Percentiles rank a stretch among this genome's conserved stretches.
Conservation (phyloP, 371 early-diverging fungal genomes). For the Mortierella sp. region DNA sequence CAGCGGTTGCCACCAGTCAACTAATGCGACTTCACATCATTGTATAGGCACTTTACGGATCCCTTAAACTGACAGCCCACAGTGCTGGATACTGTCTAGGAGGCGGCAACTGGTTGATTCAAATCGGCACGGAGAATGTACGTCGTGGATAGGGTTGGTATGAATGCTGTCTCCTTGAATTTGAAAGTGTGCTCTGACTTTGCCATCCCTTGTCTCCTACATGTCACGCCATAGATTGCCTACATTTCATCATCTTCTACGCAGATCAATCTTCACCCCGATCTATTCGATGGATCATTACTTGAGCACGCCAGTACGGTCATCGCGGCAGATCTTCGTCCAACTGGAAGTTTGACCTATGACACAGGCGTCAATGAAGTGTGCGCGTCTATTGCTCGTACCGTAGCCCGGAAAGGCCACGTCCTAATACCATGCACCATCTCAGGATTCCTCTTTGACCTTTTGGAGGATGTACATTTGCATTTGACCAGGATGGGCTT, state of each 20-base stretch:
- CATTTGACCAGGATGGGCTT: constrained; percentile 65
- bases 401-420: constrained; percentile 73
- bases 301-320: constrained; percentile 69
- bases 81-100: constrained; percentile 54
- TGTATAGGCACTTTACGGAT: constrained; percentile 42
- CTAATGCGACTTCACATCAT: constrained; percentile 1
- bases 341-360: constrained; percentile 34
- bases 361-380: constrained; percentile 47
- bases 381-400: constrained; percentile 53
- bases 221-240: constrained; percentile 60
- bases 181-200: too few species aligned
- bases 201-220: too few species aligned
- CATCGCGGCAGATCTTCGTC: constrained; percentile 58
- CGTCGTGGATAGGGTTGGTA: too few species aligned
- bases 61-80: constrained; percentile 38
- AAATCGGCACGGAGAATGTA: constrained; percentile 51
- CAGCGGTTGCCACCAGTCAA: neutral
- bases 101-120: constrained; percentile 50
- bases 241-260: constrained; percentile 76
- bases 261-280: constrained; percentile 71
- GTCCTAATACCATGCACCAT: constrained; percentile 77
- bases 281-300: constrained; percentile 69
- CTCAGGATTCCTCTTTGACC: constrained; percentile 79
- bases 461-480: constrained; percentile 69
- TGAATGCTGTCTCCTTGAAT: too few species aligned